Evolutionary conservation across 805 yeast genomes (phyloP).

Genomic region (Candida jianshihensis): DNA sequence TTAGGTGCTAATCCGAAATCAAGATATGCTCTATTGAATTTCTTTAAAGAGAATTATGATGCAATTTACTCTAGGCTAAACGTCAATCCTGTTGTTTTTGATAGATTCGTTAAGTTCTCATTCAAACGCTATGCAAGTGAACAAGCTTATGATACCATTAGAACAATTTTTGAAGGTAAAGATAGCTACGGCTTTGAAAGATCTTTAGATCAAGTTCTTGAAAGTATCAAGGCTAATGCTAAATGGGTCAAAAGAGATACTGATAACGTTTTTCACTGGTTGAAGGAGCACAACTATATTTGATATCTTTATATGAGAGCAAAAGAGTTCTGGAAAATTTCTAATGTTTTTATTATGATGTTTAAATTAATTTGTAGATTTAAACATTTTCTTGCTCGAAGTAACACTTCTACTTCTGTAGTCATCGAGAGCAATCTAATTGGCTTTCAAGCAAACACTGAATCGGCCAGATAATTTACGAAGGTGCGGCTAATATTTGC

Average conservation of each 20-base stretch:
- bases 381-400: too few species aligned
- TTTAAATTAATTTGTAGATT: too few species aligned
- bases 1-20: constrained; percentile 57
- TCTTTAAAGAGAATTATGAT: constrained; percentile 70
- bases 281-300: constrained; percentile 18
- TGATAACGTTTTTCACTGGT: constrained; percentile 41
- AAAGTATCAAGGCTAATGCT: constrained; percentile 46
- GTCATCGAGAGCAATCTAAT: too few species aligned
- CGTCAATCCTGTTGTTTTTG: constrained; percentile 70
- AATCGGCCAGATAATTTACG: too few species aligned
- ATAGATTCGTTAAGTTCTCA: constrained; percentile 59
- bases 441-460: too few species aligned
- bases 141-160: constrained; percentile 43
- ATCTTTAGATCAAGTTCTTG: constrained; percentile 56
- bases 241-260: constrained; percentile 55
- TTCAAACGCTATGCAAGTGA: constrained; percentile 52
- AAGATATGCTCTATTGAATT: constrained; percentile 58
- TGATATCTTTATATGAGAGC: too few species aligned
- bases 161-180: constrained; percentile 41
- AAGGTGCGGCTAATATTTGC: too few species aligned
- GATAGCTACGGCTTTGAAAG: constrained; percentile 58
- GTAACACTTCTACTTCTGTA: too few species aligned
- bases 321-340: too few species aligned
- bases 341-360: too few species aligned
- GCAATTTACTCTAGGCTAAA: constrained; percentile 59